These are phyloP conservation scores for Talaromyces adpressus DNA, from an alignment of 495 filamentous ascomycete genomes.

Conservation along the genomic window DNA sequence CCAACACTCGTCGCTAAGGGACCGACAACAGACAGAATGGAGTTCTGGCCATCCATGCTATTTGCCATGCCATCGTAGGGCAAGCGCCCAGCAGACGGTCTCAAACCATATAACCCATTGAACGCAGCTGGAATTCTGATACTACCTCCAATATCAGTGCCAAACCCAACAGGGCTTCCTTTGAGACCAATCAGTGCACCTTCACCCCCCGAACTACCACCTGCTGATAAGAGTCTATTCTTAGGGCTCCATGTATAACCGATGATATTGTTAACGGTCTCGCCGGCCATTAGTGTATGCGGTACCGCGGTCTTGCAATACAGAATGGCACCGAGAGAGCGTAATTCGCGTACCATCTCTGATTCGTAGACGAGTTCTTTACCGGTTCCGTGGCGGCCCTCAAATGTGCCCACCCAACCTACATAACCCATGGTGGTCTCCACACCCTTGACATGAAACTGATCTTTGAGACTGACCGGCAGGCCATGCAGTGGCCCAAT, in stretches of 20 bases:
- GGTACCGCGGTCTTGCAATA: constrained; percentile 51
- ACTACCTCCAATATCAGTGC: constrained; percentile 68
- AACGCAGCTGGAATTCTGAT: constrained; percentile 62
- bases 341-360: constrained; percentile 42
- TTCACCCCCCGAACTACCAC: constrained; percentile 54
- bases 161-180: constrained; percentile 50
- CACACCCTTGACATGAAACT: constrained; percentile 59
- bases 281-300: constrained; percentile 46
- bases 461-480: constrained; percentile 62
- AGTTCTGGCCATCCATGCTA: constrained; percentile 53
- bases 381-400: constrained; percentile 37
- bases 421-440: constrained; percentile 65
- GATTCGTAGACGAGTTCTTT: constrained; percentile 33
- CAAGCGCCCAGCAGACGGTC: constrained; percentile 37
- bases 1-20: constrained; percentile 43
- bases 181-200: constrained; percentile 48
- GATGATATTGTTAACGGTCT: constrained; percentile 49
- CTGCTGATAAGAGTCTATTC: constrained; percentile 39
- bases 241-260: constrained; percentile 47
- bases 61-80: constrained; percentile 39
- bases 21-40: constrained; percentile 50
- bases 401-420: constrained; percentile 46
- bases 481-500: constrained; percentile 57
- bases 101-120: constrained; percentile 52
- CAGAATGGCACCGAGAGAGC: constrained; percentile 29